Conservation (phyloP, 179 eudicot genomes). For the Beta lomatogona region DNA sequence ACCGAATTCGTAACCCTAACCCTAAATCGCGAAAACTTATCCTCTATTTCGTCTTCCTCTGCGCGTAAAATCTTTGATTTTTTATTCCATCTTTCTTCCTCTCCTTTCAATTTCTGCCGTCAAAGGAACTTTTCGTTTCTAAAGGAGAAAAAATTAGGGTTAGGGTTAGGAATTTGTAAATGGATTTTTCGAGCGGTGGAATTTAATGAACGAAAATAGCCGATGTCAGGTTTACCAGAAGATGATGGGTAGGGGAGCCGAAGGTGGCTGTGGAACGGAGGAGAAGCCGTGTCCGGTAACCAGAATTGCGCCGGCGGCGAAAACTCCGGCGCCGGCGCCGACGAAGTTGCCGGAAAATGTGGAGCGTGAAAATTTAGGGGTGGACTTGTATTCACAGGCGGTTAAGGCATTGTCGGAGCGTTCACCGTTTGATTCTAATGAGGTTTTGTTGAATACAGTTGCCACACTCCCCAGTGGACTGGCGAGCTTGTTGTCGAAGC, state of each 20-base stretch:
- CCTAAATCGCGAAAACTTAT: constrained; percentile 32
- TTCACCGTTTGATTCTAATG: constrained; percentile 80
- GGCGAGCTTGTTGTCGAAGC: constrained; percentile 56
- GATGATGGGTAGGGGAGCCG: constrained; percentile 66
- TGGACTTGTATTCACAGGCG: constrained; percentile 76
- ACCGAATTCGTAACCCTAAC: constrained; percentile 39
- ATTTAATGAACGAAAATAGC: constrained; percentile 61
- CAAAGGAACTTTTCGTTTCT: neutral
- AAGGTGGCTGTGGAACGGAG: constrained; percentile 59
- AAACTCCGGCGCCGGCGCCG: constrained; percentile 27
- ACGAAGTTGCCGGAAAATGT: constrained; percentile 21
- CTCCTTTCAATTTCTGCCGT: neutral
- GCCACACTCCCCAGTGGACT: constrained; percentile 65
- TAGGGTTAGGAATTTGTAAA: constrained; percentile 42
- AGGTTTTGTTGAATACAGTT: constrained; percentile 42
- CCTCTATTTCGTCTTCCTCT: constrained; percentile 11
- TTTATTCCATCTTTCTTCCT: neutral
- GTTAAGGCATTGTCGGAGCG: constrained; percentile 62
- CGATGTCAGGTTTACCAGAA: constrained; percentile 68
- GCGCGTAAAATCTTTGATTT: neutral
- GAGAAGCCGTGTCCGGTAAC: constrained; percentile 46
- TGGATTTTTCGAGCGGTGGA: constrained; percentile 49
- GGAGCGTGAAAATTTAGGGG: constrained; percentile 12
- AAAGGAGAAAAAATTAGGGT: constrained; percentile 37
- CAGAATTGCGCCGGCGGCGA: constrained; percentile 23